Evolutionary conservation across 1,284 basidiomycete genomes (phyloP).

Genomic region (Microbotryum intermedium): DNA sequence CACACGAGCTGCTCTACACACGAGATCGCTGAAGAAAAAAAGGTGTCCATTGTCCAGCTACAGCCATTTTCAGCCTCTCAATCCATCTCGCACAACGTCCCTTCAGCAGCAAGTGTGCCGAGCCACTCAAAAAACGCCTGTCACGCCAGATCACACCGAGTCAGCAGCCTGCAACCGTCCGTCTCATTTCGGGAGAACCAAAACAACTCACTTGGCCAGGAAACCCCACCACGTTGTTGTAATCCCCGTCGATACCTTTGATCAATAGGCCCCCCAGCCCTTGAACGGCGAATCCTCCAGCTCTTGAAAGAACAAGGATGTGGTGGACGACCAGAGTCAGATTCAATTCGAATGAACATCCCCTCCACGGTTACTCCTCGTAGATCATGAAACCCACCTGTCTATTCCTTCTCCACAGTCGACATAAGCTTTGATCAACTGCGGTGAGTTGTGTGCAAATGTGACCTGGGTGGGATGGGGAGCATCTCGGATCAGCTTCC

Average conservation of each 20-base stretch:
- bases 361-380: too few species aligned
- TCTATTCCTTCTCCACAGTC: conserved; percentile 82
- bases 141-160: fast-evolving
- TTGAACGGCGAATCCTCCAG: conserved; percentile 93
- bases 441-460: conserved; percentile 39
- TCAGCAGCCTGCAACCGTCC: background rate
- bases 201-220: conserved; percentile 56
- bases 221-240: conserved; percentile 86
- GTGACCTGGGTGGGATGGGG: conserved; percentile 32
- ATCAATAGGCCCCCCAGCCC: conserved; percentile 73
- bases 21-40: too few species aligned
- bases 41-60: too few species aligned
- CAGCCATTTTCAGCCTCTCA: background rate
- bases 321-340: too few species aligned
- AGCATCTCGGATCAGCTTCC: too few species aligned
- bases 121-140: conserved; percentile 54
- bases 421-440: conserved; percentile 69
- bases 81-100: conserved; percentile 17
- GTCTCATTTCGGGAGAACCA: conserved; percentile 17
- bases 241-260: conserved; percentile 80
- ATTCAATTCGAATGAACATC: background rate
- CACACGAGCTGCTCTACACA: too few species aligned
- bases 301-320: conserved; percentile 35
- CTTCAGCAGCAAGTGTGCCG: conserved; percentile 58
- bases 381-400: conserved; percentile 39